These are phyloP conservation scores for Apiospora kogelbergensis DNA, from an alignment of 2,329 filamentous ascomycete species.

Conservation along the genomic window DNA sequence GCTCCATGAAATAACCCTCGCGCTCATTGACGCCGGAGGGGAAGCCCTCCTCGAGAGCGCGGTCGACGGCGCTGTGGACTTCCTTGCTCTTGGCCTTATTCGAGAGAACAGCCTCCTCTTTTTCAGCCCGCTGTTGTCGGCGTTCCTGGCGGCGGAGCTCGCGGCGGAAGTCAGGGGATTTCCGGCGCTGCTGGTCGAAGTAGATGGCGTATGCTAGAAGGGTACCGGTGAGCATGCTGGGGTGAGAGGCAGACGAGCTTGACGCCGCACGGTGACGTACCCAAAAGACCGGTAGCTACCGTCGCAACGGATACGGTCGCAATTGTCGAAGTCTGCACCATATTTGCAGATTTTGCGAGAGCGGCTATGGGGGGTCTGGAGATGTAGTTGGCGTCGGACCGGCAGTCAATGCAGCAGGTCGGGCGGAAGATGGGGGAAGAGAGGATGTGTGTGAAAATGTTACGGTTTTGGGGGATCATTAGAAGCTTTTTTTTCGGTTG, in stretches of 20 bases:
- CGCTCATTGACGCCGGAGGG: constrained; percentile 87
- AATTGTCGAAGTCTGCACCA: constrained; percentile 53
- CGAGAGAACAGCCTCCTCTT: constrained; percentile 68
- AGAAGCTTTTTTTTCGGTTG: neutral
- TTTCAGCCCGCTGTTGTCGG: constrained; percentile 67
- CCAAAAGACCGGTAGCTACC: constrained; percentile 58
- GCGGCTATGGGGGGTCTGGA: neutral
- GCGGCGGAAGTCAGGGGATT: constrained; percentile 64
- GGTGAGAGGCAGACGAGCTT: neutral
- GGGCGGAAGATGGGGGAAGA: neutral
- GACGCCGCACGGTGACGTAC: constrained; percentile 40
- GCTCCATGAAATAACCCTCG: constrained; percentile 95
- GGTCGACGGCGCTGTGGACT: constrained; percentile 74
- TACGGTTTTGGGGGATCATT: neutral
- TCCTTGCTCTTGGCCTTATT: constrained; percentile 67
- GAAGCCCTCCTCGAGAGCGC: constrained; percentile 89
- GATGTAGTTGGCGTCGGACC: neutral
- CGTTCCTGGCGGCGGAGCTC: constrained; percentile 74
- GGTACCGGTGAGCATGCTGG: constrained; percentile 2
- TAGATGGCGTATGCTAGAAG: constrained; percentile 61
- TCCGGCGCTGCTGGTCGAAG: constrained; percentile 68
- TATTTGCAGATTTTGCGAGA: constrained; percentile 23
- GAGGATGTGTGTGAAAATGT: neutral
- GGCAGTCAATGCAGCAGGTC: neutral
- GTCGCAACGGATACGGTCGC: constrained; percentile 63